Base-by-base conservation (phyloP, 225 moss, liverwort and hornwort species). In the Sphagnum contortum region DNA sequence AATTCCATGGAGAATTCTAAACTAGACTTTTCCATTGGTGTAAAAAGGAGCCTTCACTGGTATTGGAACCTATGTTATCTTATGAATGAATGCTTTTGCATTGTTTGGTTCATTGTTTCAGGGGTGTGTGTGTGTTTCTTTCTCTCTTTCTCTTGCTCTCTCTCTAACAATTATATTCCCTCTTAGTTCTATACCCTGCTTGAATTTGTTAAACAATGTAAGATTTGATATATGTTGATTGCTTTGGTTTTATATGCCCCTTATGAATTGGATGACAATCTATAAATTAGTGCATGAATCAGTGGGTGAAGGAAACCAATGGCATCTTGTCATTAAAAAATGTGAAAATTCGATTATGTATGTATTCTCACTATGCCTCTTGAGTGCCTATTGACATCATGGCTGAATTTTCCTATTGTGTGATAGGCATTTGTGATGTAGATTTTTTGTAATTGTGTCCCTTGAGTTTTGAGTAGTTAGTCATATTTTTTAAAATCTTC, bases 11-110 rank as follows among this genome's bases (percentile, higher is more conserved):
- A 81, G 78, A 78, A 78, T 85, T 81, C 78, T 85, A 85, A 85
- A 76, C 60, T 76, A 81, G 75, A 73, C 81, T 85, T 76, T 81
- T 74, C 59, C 76, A 65, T 71, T 82, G 76, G 76, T 82, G 68
- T 79, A 91, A 91, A 82, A 82, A 82, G 65, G 91, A 91, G 71
- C 87, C 79, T 73, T 79, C 75, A 10, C 75, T 98, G 87, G 84
- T 83, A 68, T 81, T 98, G 72, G 86, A 91, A 68, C 91, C 91
- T 65, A 93, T 98, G 91, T 83, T 81, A 66, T 91, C 98, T 48
- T 98, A 98, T 75, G 93, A 91, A 63, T 90, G 98, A 52, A 93
- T 98, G 93, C 76, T 98, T 66, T 73, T 98, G 45, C 98, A 98
- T 73, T 87, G 89, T 46, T 81, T 98, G 45, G 93, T 93, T 59